Evolutionary conservation across 177 flowering plant genomes (phyloP).

Genomic region (Vitis hybrid): DNA sequence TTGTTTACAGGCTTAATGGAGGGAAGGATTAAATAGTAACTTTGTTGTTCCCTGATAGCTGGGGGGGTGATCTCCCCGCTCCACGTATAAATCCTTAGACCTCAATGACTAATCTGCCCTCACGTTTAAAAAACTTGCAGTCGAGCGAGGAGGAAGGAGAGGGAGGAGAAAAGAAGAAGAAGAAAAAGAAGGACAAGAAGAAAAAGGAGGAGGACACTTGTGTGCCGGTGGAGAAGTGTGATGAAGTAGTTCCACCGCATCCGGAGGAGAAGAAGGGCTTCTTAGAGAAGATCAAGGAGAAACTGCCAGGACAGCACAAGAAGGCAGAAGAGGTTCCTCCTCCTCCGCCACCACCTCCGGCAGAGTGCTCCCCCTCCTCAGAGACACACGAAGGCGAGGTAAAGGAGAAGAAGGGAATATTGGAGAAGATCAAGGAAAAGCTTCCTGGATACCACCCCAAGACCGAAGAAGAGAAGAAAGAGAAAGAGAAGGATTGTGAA

Average conservation of each 20-base stretch:
- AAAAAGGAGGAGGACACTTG: slow-evolving; percentile 28
- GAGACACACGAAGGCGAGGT: slow-evolving; percentile 27
- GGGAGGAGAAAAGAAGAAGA: slow-evolving; percentile 47
- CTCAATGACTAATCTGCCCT: background rate
- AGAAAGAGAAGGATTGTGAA: slow-evolving; percentile 25
- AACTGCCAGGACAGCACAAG: slow-evolving; percentile 58
- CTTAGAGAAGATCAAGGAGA: slow-evolving; percentile 75
- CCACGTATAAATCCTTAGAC: no score
- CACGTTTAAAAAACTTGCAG: slow-evolving; percentile 30
- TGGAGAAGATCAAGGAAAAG: slow-evolving; percentile 77
- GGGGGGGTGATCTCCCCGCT: background rate
- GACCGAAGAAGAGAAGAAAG: slow-evolving; percentile 42
- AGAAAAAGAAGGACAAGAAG: slow-evolving; percentile 39
- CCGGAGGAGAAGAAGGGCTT: slow-evolving; percentile 71
- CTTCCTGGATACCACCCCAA: slow-evolving; percentile 67
- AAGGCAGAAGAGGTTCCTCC: slow-evolving; percentile 33
- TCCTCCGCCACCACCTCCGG: slow-evolving; percentile 19
- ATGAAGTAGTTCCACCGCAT: background rate
- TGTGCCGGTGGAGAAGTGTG: slow-evolving; percentile 42
- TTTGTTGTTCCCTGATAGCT: background rate
- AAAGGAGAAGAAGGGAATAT: slow-evolving; percentile 65
- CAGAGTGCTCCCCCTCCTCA: slow-evolving; percentile 8
- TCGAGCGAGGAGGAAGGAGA: slow-evolving; percentile 77
- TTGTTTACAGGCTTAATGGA: background rate
- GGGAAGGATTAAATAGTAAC: background rate